A percentile compares a stretch with the other conserved stretches of the same genome.
Evolutionary conservation across 2,329 filamentous ascomycete species (phyloP).

Genomic region (Nigrospora oryzae): DNA sequence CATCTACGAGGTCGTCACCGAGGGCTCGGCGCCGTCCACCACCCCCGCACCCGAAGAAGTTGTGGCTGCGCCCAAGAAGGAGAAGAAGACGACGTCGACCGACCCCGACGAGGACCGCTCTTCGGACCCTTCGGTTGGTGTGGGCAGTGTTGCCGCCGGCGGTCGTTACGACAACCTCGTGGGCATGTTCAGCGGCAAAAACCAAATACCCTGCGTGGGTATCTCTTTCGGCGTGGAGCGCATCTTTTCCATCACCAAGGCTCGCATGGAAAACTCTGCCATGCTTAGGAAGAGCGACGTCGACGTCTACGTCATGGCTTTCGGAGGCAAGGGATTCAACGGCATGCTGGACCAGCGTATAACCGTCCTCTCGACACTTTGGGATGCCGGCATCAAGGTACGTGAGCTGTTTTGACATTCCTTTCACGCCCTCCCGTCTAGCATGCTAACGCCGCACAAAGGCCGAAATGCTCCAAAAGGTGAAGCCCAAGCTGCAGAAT

Average conservation of each 20-base stretch:
- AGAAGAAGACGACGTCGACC: slow-evolving; percentile 31
- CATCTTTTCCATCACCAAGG: slow-evolving; percentile 71
- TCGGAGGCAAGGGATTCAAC: slow-evolving; percentile 77
- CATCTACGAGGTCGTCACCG: slow-evolving; percentile 67
- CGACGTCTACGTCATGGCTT: slow-evolving; percentile 92
- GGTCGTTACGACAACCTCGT: slow-evolving; percentile 72
- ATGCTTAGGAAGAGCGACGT: slow-evolving; percentile 62
- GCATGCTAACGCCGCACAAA: slow-evolving; percentile 20
- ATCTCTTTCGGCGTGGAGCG: slow-evolving; percentile 74
- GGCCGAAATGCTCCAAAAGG: slow-evolving; percentile 84
- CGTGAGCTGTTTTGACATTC: slow-evolving; percentile 3
- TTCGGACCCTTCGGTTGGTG: slow-evolving; percentile 61
- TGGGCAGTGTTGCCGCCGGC: slow-evolving; percentile 68
- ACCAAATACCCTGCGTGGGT: slow-evolving; percentile 67
- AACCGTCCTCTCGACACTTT: slow-evolving; percentile 65
- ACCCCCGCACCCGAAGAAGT: slow-evolving; percentile 24
- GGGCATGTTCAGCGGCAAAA: slow-evolving; percentile 67
- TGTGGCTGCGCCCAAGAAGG: slow-evolving; percentile 25
- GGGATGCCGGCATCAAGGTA: slow-evolving; percentile 82
- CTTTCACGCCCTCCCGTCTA: background rate
- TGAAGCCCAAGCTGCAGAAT: slow-evolving; percentile 77
- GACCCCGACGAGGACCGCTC: slow-evolving; percentile 49
- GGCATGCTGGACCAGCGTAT: slow-evolving; percentile 80
- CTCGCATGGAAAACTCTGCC: slow-evolving; percentile 46
- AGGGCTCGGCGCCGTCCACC: slow-evolving; percentile 46